Percentiles rank a stretch among this genome's conserved stretches.
phyloP scores from a whole-genome alignment of 352 stramenopile genomes.

The Aphanomyces cochlioides region DNA sequence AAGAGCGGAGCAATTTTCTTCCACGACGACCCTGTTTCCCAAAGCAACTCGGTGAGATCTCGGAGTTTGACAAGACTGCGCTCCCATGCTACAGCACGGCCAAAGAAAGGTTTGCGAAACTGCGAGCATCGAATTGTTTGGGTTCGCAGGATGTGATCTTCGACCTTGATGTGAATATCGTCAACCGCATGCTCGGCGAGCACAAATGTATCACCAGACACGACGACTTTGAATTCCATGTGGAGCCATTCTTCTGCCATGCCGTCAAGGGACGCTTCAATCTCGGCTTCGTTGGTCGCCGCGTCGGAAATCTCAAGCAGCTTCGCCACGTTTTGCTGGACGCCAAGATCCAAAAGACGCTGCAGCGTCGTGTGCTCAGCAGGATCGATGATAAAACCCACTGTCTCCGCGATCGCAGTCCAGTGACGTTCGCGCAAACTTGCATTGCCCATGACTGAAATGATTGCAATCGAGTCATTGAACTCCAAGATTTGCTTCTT shows the following conservation, averaged over 20 bases:
- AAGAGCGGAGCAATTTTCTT: slow-evolving; percentile 50
- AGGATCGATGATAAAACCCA: slow-evolving; percentile 47
- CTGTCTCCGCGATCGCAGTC: slow-evolving; percentile 48
- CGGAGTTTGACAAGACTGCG: slow-evolving; percentile 45
- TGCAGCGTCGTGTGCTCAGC: slow-evolving; percentile 57
- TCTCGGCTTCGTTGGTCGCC: slow-evolving; percentile 59
- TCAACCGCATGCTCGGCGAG: slow-evolving; percentile 44
- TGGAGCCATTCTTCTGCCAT: slow-evolving; percentile 53
- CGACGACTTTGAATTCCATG: slow-evolving; percentile 44
- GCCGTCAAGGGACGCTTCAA: slow-evolving; percentile 46
- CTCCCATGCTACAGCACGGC: slow-evolving; percentile 48
- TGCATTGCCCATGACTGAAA: slow-evolving; percentile 61
- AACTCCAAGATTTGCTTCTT: slow-evolving; percentile 82
- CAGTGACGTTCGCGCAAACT: slow-evolving; percentile 62
- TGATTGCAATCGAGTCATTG: slow-evolving; percentile 55
- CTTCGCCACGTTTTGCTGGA: slow-evolving; percentile 45
- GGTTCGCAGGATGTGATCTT: slow-evolving; percentile 91
- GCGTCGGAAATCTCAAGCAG: slow-evolving; percentile 64
- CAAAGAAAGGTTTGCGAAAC: slow-evolving; percentile 91
- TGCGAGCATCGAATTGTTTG: slow-evolving; percentile 92
- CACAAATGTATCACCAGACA: slow-evolving; percentile 23
- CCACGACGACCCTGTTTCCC: slow-evolving; percentile 47
- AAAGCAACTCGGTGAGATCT: slow-evolving; percentile 42
- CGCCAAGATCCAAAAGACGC: slow-evolving; percentile 67
- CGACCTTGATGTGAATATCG: slow-evolving; percentile 45